phyloP scores from a whole-genome alignment of 805 yeast genomes.

The Naumovozyma baii region DNA sequence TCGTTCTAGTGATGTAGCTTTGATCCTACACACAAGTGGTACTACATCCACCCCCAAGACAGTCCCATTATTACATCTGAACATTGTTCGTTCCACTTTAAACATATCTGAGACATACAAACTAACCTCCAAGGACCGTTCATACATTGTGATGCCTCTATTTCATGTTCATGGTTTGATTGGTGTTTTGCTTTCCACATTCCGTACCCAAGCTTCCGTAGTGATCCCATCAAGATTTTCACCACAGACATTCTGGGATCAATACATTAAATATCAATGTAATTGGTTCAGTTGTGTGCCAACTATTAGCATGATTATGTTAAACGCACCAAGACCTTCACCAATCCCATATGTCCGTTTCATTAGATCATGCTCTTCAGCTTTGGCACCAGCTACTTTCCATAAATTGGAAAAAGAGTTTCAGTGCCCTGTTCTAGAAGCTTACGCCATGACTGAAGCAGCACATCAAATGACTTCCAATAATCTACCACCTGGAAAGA shows the following conservation, averaged over 20 bases:
- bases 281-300: constrained; percentile 75
- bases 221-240: constrained; percentile 57
- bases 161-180: constrained; percentile 71
- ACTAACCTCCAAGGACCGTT: constrained; percentile 39
- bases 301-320: constrained; percentile 59
- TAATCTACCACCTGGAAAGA: constrained; percentile 51
- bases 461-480: constrained; percentile 75
- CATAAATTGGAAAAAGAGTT: constrained; percentile 46
- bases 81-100: constrained; percentile 48
- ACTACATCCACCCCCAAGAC: constrained; percentile 72
- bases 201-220: constrained; percentile 49
- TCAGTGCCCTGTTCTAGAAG: constrained; percentile 62
- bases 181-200: constrained; percentile 54
- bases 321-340: constrained; percentile 42
- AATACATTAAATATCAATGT: constrained; percentile 41
- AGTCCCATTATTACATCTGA: constrained; percentile 58
- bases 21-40: constrained; percentile 65
- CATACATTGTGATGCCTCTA: constrained; percentile 65
- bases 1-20: constrained; percentile 44
- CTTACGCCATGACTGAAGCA: constrained; percentile 76
- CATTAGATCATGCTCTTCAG: constrained; percentile 63
- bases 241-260: constrained; percentile 52
- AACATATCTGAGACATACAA: constrained; percentile 53
- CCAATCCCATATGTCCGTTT: constrained; percentile 50
- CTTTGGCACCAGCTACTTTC: constrained; percentile 59